phyloP scores from a whole-genome alignment of 345 rosid species.

The Populus deltoides region DNA sequence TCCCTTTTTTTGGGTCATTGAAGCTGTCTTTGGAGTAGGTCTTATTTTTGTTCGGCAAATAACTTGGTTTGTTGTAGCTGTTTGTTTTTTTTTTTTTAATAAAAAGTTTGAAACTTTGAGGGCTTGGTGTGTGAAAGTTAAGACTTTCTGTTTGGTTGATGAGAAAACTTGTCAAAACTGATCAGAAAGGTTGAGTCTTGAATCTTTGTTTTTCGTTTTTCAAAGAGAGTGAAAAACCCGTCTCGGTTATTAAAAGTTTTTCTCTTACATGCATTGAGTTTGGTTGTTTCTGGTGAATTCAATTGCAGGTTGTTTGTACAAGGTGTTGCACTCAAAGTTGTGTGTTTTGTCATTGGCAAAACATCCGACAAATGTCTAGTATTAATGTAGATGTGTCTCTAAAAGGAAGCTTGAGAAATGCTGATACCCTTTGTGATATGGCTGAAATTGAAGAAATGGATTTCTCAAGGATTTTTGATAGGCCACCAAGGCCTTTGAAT shows the following conservation, averaged over 20 bases:
- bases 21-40: not conserved
- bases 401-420: slow-evolving; percentile 34
- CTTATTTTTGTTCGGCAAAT: too few relatives aligned
- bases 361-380: slow-evolving; percentile 33
- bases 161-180: not conserved
- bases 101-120: not conserved
- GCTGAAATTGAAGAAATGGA: slow-evolving; percentile 54
- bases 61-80: not conserved
- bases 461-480: slow-evolving; percentile 63
- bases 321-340: not conserved
- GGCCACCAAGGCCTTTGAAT: slow-evolving; percentile 70
- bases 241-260: not conserved
- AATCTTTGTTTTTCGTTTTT: not conserved
- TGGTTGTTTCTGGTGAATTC: slow-evolving; percentile 7
- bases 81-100: not conserved
- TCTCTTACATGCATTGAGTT: not conserved
- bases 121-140: not conserved
- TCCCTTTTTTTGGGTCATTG: not conserved
- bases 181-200: not conserved
- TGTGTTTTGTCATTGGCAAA: not conserved
- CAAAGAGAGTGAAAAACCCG: not conserved
- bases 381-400: slow-evolving; percentile 31
- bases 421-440: slow-evolving; percentile 26
- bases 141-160: not conserved
- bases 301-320: slow-evolving; percentile 20